A percentile compares a stretch with the other conserved stretches of the same genome.
phyloP scores from a whole-genome alignment of 306 rosid genomes.

The Lathyrus aphaca region DNA sequence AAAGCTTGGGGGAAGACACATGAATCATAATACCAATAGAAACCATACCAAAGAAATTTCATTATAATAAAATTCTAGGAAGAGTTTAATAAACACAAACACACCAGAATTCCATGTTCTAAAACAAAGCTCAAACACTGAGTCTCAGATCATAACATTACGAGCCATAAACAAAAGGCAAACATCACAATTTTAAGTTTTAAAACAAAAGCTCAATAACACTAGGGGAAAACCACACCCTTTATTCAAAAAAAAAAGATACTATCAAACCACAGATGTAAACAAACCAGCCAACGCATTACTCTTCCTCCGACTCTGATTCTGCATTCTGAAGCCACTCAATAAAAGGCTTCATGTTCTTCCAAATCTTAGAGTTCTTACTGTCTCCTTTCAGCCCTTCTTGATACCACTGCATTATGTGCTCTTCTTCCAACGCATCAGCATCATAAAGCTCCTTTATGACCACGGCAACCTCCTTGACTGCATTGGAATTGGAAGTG shows the following conservation, averaged over 20 bases:
- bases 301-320: slow-evolving; percentile 67
- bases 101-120: neutral
- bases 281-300: neutral
- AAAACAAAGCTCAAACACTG: neutral
- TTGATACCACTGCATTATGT: slow-evolving; percentile 56
- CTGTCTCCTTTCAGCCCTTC: slow-evolving; percentile 50
- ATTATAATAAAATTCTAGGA: neutral
- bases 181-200: slow-evolving; percentile 2
- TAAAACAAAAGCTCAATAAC: slow-evolving; percentile 2
- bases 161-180: neutral
- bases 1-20: neutral
- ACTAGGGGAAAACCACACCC: slow-evolving; percentile 28
- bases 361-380: slow-evolving; percentile 59
- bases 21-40: too few species aligned
- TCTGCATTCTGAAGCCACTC: slow-evolving; percentile 74
- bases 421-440: slow-evolving; percentile 63
- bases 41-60: neutral
- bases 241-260: slow-evolving; percentile 38
- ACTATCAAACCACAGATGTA: neutral
- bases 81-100: slow-evolving; percentile 9
- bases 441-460: slow-evolving; percentile 63
- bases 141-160: neutral
- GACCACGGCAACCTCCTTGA: slow-evolving; percentile 62
- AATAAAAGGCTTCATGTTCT: slow-evolving; percentile 58
- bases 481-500: slow-evolving; percentile 27